Conservation (phyloP, 1,284 basidiomycete species). For the Crepidotus sp. region DNA sequence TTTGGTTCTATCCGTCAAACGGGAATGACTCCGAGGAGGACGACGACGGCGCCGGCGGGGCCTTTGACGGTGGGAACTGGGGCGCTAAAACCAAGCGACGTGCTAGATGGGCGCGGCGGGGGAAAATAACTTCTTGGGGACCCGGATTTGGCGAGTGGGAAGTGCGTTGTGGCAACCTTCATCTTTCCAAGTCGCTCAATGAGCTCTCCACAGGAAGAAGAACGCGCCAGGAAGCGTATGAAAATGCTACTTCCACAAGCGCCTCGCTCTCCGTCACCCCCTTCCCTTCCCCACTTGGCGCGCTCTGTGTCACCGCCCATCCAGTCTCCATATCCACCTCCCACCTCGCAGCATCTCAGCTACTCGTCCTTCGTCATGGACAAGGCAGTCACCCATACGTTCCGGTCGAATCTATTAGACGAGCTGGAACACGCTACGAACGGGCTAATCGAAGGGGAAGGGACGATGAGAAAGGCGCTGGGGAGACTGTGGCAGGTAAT, state of each 20-base stretch:
- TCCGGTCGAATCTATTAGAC: slow-evolving; percentile 64
- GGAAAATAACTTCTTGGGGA: slow-evolving; percentile 72
- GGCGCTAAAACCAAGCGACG: slow-evolving; percentile 62
- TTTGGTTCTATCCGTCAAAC: slow-evolving; percentile 71
- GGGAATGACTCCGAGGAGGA: slow-evolving; percentile 57
- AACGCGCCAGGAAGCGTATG: slow-evolving; percentile 70
- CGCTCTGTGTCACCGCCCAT: slow-evolving; percentile 51
- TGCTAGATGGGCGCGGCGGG: slow-evolving; percentile 66
- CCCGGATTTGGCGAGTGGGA: slow-evolving; percentile 76
- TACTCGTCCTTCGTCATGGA: slow-evolving; percentile 80
- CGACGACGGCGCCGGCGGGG: slow-evolving; percentile 35
- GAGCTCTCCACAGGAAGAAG: slow-evolving; percentile 48
- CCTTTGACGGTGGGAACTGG: slow-evolving; percentile 60
- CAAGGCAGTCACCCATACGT: slow-evolving; percentile 71
- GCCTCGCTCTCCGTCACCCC: slow-evolving; percentile 49
- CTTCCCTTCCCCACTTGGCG: slow-evolving; percentile 44
- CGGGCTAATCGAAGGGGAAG: slow-evolving; percentile 71
- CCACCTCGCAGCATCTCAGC: slow-evolving; percentile 54
- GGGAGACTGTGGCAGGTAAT: slow-evolving; percentile 74
- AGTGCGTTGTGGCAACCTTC: slow-evolving; percentile 34
- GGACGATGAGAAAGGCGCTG: slow-evolving; percentile 56
- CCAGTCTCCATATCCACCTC: slow-evolving; percentile 60
- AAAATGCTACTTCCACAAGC: slow-evolving; percentile 53
- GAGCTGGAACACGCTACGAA: slow-evolving; percentile 73
- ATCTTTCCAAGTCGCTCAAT: slow-evolving; percentile 3